These are phyloP conservation scores for Clitocybe nebularis DNA, from an alignment of 1,284 basidiomycete genomes.

Conservation along the genomic window DNA sequence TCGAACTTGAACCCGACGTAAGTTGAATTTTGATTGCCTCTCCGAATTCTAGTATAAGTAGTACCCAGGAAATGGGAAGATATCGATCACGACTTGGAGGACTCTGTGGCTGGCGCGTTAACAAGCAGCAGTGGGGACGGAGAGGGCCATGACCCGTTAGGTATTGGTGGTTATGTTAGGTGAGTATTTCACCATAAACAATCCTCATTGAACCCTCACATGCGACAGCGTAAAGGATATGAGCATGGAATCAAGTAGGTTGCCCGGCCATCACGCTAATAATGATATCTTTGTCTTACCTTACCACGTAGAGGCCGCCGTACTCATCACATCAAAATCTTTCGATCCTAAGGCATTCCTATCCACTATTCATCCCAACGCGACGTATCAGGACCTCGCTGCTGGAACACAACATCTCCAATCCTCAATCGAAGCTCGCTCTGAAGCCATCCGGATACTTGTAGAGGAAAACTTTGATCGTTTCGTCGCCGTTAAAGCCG, in stretches of 20 bases:
- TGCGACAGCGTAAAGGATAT: constrained; percentile 54
- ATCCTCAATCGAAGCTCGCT: constrained; percentile 80
- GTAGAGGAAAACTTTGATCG: constrained; percentile 99
- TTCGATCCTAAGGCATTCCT: constrained; percentile 97
- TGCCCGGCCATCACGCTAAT: no score
- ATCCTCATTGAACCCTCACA: no score
- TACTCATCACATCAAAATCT: constrained; percentile 85
- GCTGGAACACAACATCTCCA: constrained; percentile 71
- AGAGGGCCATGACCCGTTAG: constrained; percentile 62
- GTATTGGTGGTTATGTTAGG: constrained; percentile 60
- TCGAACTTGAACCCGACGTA: constrained; percentile 68
- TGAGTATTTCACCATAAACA: constrained; percentile 33
- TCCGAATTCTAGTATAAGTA: constrained; percentile 4
- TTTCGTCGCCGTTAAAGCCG: constrained; percentile 96
- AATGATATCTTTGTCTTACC: no score
- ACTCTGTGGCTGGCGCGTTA: constrained; percentile 58
- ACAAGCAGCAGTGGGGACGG: constrained; percentile 48
- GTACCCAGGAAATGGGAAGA: constrained; percentile 68
- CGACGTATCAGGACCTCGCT: constrained; percentile 89
- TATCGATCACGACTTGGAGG: constrained; percentile 71
- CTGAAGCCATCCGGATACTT: constrained; percentile 89
- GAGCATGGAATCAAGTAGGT: constrained; percentile 72
- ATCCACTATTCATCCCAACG: constrained; percentile 90
- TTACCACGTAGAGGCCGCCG: constrained; percentile 73
- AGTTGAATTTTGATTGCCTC: constrained; percentile 15